These are phyloP conservation scores for Eleusine coracana DNA, from an alignment of 176 grass and related monocot species.

Conservation along the genomic window DNA sequence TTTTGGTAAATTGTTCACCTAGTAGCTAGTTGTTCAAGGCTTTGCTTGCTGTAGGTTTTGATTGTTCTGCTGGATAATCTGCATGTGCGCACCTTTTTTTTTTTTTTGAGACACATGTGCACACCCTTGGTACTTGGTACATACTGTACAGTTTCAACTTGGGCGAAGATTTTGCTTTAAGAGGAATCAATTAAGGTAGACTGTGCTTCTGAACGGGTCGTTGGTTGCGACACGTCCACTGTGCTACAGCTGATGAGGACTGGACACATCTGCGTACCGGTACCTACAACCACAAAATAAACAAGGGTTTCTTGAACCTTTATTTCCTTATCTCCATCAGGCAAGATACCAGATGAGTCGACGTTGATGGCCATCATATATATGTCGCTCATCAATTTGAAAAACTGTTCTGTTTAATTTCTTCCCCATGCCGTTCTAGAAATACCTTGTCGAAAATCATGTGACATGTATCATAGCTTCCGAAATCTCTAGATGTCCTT, in stretches of 20 bases:
- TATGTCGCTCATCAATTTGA: neutral
- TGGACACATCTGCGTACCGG: neutral
- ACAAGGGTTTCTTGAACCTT: neutral
- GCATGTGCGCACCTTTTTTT: neutral
- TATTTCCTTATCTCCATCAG: neutral
- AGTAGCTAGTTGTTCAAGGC: neutral
- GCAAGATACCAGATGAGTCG: neutral
- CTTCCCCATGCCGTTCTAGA: neutral
- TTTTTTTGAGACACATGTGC: too few relatives aligned
- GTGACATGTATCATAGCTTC: neutral
- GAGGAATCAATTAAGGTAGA: neutral
- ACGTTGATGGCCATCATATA: neutral
- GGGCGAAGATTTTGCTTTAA: neutral
- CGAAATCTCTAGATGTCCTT: neutral
- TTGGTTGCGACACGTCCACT: neutral
- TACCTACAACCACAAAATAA: conserved; percentile 5
- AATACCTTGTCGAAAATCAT: neutral
- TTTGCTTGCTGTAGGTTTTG: neutral
- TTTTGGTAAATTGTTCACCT: neutral
- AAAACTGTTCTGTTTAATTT: neutral
- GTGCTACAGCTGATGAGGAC: neutral
- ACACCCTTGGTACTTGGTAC: neutral
- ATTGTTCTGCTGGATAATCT: neutral
- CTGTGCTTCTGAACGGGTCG: neutral
- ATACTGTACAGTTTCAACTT: neutral